Evolutionary conservation across 116 monocot species (phyloP), one percentile per base, ranked within the genome.

Genomic region (Posidonia oceanica): DNA sequence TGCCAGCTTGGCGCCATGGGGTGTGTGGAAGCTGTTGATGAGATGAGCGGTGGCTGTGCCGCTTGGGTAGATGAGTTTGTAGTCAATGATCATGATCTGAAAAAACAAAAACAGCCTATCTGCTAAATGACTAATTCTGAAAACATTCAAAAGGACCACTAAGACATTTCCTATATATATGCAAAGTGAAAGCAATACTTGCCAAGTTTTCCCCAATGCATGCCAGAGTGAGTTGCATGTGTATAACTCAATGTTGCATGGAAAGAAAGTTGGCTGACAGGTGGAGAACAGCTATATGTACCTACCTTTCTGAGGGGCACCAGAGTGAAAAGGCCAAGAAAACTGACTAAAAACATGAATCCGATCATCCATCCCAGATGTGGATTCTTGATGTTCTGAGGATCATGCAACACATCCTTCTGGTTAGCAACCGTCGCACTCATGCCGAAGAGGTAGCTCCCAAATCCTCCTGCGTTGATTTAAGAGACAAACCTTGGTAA

Each of bases 1-100:
- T 16, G 88, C 88, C 29, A 76, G 58, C 18, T 80, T 80, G 59
- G 77, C 82, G 11, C 88, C 88, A 18, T 84, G 65, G 4, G 88
- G 88, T 60, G 82, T 88, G 62, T 88, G 88, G 72, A 88, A 88
- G 63, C 84, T 76, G 75, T 88, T 88, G 67, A 88, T 84, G n/a
- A 88, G 80, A 52, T 80, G 76, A 48, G 88, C 88, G 4, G 88
- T 88, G 10, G 88, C 88, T 3, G 85, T 82, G 16, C 88, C 88
- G 56, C 88, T 88, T 53, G 88, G 88, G 63, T 85, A 88, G 21
- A 78, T 71, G 37, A 88, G 73, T 52, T 82, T 82, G 73, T 85
- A 84, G 18, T 82, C 86, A 22, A 87, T 66, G 62, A 87, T 83
- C 86, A 87, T 87, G 67, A 87, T 78, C 86, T 87, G 80, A 54